phyloP scores from a whole-genome alignment of 139 green algal genomes.

The Haematococcus sp. region DNA sequence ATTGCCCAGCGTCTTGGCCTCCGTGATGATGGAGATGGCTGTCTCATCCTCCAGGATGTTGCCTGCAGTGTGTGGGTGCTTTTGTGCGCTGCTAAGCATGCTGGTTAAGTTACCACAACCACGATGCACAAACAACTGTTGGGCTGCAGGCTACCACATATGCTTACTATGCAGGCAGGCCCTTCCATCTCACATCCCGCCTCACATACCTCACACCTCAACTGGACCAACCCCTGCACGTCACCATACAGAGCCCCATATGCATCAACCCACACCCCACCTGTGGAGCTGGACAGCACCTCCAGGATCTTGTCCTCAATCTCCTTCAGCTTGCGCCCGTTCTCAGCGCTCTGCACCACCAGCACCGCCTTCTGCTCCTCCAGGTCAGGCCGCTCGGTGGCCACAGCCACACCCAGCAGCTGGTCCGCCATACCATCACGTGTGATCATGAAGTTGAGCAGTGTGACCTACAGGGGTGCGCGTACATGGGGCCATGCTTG shows the following conservation, averaged over 20 bases:
- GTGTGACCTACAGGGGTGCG: slow-evolving; percentile 40
- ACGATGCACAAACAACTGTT: too few species aligned
- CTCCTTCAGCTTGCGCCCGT: slow-evolving; percentile 69
- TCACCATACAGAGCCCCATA: too few species aligned
- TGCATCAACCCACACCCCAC: too few species aligned
- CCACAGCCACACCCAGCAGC: slow-evolving; percentile 75
- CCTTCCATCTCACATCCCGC: too few species aligned
- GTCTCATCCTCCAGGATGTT: slow-evolving; percentile 83
- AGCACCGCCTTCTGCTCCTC: slow-evolving; percentile 75
- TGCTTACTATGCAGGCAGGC: too few species aligned
- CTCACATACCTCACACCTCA: too few species aligned
- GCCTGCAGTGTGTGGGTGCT: slow-evolving; percentile 21
- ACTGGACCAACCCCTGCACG: too few species aligned
- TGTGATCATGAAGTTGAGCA: slow-evolving; percentile 87
- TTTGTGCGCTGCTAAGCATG: not conserved
- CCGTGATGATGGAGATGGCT: slow-evolving; percentile 70
- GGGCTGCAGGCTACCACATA: too few species aligned
- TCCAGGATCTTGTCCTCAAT: slow-evolving; percentile 79
- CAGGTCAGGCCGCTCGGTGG: slow-evolving; percentile 73
- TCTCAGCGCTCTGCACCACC: slow-evolving; percentile 58
- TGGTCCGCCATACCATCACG: slow-evolving; percentile 66
- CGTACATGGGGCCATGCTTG: too few species aligned
- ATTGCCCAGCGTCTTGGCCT: slow-evolving; percentile 71
- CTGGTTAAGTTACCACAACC: too few species aligned
- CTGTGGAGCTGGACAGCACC: slow-evolving; percentile 26